phyloP scores from a whole-genome alignment of 2,329 filamentous ascomycete species.

The Cladophialophora immunda region DNA sequence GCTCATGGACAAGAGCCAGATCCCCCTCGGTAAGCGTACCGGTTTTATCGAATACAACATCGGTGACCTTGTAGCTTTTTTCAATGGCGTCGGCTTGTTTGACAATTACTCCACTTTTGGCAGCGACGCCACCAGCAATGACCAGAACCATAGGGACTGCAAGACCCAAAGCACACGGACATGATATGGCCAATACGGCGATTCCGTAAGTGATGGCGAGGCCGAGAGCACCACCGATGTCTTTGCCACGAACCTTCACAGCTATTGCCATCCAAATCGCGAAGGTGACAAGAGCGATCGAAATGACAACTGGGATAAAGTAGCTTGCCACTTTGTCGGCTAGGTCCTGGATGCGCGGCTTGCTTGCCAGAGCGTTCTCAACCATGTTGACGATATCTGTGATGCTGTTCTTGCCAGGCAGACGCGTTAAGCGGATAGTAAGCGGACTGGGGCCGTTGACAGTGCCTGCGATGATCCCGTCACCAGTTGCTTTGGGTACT shows the following conservation, averaged over 20 bases:
- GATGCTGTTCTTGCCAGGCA: conserved; percentile 78
- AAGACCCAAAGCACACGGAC: conserved; percentile 78
- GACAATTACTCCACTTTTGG: conserved; percentile 72
- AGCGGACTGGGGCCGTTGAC: conserved; percentile 65
- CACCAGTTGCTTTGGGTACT: conserved; percentile 65
- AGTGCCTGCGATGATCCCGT: conserved; percentile 69
- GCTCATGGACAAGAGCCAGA: conserved; percentile 50
- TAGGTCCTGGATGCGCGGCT: conserved; percentile 72
- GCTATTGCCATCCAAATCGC: conserved; percentile 71
- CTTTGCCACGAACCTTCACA: conserved; percentile 47
- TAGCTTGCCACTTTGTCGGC: conserved; percentile 73
- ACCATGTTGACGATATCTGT: conserved; percentile 74
- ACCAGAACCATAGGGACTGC: conserved; percentile 82
- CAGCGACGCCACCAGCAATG: conserved; percentile 72
- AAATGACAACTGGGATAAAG: conserved; percentile 73
- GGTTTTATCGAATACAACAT: conserved; percentile 83
- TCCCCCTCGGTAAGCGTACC: conserved; percentile 74
- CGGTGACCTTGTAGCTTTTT: conserved; percentile 65
- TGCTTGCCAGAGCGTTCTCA: conserved; percentile 65
- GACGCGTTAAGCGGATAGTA: conserved; percentile 62
- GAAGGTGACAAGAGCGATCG: conserved; percentile 67
- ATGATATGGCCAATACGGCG: conserved; percentile 76
- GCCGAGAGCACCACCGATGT: conserved; percentile 60
- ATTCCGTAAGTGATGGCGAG: conserved; percentile 78
- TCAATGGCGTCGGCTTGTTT: conserved; percentile 73